A percentile compares a stretch with the other conserved stretches of the same genome.
Conservation (phyloP, 768 basidiomycete genomes). For the Dioszegia aurantiaca region DNA sequence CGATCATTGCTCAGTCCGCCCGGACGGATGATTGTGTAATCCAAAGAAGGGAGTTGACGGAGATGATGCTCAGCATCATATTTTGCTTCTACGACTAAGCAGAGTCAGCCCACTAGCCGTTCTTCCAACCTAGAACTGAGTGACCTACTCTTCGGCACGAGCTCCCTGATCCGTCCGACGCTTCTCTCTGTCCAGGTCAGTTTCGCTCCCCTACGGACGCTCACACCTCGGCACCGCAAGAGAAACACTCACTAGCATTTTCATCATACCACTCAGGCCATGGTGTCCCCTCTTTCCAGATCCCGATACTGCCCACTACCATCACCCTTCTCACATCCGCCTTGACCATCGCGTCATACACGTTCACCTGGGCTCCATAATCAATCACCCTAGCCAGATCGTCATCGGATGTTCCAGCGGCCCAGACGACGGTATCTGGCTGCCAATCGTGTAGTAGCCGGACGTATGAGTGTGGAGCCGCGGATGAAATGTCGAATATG, state of each 20-base stretch:
- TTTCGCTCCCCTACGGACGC: slow-evolving; percentile 24
- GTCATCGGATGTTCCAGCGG: slow-evolving; percentile 58
- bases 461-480: neutral
- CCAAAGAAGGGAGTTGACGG: slow-evolving; percentile 58
- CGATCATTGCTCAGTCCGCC: slow-evolving; percentile 58
- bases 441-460: slow-evolving; percentile 52
- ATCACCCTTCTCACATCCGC: slow-evolving; percentile 60
- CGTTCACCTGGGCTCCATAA: slow-evolving; percentile 65
- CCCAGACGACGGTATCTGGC: slow-evolving; percentile 53
- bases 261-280: slow-evolving; percentile 42
- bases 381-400: slow-evolving; percentile 59
- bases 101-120: neutral
- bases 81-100: slow-evolving; percentile 54
- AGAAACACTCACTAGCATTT: slow-evolving; percentile 25
- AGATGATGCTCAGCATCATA: slow-evolving; percentile 56
- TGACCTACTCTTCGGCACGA: slow-evolving; percentile 54
- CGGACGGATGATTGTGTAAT: slow-evolving; percentile 67
- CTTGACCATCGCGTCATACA: slow-evolving; percentile 66
- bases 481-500: slow-evolving; percentile 7
- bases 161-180: slow-evolving; percentile 54
- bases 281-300: slow-evolving; percentile 55
- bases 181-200: slow-evolving; percentile 50
- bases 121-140: neutral
- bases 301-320: slow-evolving; percentile 63
- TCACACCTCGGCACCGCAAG: neutral